Evolutionary conservation across 225 moss, liverwort and hornwort species (phyloP).

Genomic region (Physcomitrium patens): DNA sequence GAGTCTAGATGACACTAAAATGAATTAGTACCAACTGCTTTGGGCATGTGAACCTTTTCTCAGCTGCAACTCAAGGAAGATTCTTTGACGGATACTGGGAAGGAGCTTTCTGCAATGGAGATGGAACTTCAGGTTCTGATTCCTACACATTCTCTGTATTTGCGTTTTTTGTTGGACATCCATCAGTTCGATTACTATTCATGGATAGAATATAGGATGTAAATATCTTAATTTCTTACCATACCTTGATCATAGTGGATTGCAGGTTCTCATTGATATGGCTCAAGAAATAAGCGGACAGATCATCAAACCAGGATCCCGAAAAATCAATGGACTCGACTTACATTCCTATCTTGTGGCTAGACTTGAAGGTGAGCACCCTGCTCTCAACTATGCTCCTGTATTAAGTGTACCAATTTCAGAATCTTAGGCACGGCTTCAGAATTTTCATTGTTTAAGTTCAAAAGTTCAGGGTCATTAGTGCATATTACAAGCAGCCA

Average conservation of each 20-base stretch:
- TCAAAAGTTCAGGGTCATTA: not conserved
- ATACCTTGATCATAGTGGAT: not conserved
- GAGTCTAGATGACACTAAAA: not conserved
- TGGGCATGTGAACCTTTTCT: slow-evolving; percentile 4
- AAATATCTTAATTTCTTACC: slow-evolving; percentile 16
- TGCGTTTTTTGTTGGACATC: not conserved
- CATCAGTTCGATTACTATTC: not conserved
- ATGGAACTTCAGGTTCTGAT: slow-evolving; percentile 43
- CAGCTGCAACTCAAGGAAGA: slow-evolving; percentile 36
- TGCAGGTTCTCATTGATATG: slow-evolving; percentile 35
- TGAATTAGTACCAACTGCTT: slow-evolving; percentile 20
- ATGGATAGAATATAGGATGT: not conserved
- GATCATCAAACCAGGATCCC: slow-evolving; percentile 40
- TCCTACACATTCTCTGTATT: not conserved
- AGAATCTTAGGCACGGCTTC: not conserved
- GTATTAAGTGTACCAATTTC: not conserved
- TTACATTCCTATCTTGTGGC: slow-evolving; percentile 39
- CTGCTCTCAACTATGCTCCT: not conserved
- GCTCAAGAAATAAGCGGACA: slow-evolving; percentile 44
- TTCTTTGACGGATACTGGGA: slow-evolving; percentile 24
- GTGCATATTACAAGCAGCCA: not conserved
- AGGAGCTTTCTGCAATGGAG: slow-evolving; percentile 37
- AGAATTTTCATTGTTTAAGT: not conserved
- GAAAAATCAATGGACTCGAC: slow-evolving; percentile 38
- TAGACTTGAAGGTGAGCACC: slow-evolving; percentile 34